A percentile compares a stretch with the other conserved stretches of the same genome.
phyloP scores from a whole-genome alignment of 352 stramenopile genomes.

The Phytophthora brassicae region DNA sequence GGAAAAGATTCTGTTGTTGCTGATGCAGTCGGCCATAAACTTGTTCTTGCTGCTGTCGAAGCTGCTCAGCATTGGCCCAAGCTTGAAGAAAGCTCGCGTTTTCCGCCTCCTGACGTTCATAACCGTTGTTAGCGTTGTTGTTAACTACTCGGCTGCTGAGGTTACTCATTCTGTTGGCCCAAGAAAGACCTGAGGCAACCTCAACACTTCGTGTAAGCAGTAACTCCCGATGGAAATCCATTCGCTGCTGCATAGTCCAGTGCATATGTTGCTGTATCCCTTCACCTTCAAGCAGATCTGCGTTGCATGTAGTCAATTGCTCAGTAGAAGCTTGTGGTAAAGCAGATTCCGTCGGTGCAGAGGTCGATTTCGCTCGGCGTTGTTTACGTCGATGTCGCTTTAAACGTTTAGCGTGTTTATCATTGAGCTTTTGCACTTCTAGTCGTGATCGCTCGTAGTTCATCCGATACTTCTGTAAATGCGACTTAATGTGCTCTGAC shows the following conservation, averaged over 20 bases:
- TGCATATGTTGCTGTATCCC: slow-evolving; percentile 19
- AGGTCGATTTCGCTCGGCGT: not conserved
- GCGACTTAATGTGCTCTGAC: slow-evolving; percentile 28
- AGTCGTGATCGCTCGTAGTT: slow-evolving; percentile 22
- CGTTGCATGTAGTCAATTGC: slow-evolving; percentile 10
- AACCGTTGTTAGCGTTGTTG: not conserved
- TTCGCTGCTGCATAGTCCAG: slow-evolving; percentile 25
- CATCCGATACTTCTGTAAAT: slow-evolving; percentile 32
- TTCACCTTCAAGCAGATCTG: slow-evolving; percentile 7
- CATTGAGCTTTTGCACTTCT: slow-evolving; percentile 13
- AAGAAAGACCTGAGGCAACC: slow-evolving; percentile 12
- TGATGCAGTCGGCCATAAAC: slow-evolving; percentile 22
- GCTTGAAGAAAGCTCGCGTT: slow-evolving; percentile 20
- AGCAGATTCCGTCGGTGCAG: not conserved
- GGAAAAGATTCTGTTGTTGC: slow-evolving; percentile 25
- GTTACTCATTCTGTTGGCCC: slow-evolving; percentile 12
- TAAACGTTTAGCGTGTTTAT: slow-evolving; percentile 17
- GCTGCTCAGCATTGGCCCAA: slow-evolving; percentile 19
- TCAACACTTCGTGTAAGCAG: slow-evolving; percentile 29
- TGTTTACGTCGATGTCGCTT: slow-evolving; percentile 6
- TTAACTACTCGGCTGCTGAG: too few relatives aligned
- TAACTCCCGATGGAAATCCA: slow-evolving; percentile 32
- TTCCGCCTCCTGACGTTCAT: not conserved
- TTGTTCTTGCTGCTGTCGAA: slow-evolving; percentile 14
- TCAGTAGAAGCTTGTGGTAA: slow-evolving; percentile 1